Base-by-base conservation (phyloP, 1,284 basidiomycete species). In the Fomitopsis palustris region DNA sequence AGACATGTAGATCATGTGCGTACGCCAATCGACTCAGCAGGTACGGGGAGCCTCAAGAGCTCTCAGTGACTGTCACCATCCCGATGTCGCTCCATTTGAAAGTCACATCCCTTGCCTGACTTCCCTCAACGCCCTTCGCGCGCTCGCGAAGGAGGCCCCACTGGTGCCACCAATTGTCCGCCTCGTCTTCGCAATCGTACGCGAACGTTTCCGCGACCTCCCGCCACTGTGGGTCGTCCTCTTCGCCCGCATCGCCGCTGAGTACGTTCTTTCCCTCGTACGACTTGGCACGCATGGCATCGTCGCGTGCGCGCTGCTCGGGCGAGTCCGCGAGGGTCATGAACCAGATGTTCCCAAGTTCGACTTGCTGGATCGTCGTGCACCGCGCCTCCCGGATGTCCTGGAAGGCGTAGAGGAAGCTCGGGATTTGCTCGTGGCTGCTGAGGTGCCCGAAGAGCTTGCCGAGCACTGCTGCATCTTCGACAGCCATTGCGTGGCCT, bases 391-490 rank as follows among this genome's bases (percentile, higher is more conserved):
- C 66, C 16, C 71, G 69, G 5, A 86, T 67, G 51, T 85, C 81
- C 64, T 85, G 78, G 63, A 83, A 80, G 0, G 81, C 84, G 60
- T 74, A 74, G 5, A 86, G 73, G 65, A 85, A 79, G 35, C 69
- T 75, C 0, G 68, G 65, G 62, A 87, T 83, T 61, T 87, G 84
- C 16, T 81, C 79, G 27, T 73, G 65, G 3, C 70, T 66, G 41
- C 70, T 72, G 4, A 87, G 70, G 64, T 84, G 82, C 2, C 82
- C 81, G 69, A 87, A 85, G 9, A 87, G 72, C 56, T 78, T 81
- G 17, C 77, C 85, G 9, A 87, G 75, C 5, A 84, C 80, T 1
- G 81, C 82, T 4, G 77, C 82, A 59, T 87, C 85, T 69, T 87
- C 77, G 71, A 43, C 77, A 63, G 33, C 76, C 72, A 7, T 78